Evolutionary conservation across 305 asterid species (phyloP).

Genomic region (Monarda citriodora): DNA sequence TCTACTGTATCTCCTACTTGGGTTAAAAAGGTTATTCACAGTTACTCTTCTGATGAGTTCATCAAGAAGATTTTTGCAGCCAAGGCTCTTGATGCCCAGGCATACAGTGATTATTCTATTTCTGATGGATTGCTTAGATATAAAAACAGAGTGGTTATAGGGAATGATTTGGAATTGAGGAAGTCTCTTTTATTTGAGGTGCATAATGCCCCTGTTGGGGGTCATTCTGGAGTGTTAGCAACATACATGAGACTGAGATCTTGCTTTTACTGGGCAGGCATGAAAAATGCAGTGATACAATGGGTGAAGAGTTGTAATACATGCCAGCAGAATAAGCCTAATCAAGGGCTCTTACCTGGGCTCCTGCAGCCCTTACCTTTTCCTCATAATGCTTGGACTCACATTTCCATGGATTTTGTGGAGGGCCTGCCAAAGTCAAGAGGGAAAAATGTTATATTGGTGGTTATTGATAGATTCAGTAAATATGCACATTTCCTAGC

Average conservation of each 20-base stretch:
- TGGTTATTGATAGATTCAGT: too few relatives aligned
- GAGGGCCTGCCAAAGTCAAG: too few relatives aligned
- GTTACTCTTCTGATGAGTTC: not conserved
- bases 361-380: too few relatives aligned
- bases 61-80: not conserved
- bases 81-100: not conserved
- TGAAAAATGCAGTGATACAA: not conserved
- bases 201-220: not conserved
- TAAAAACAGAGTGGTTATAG: not conserved
- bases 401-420: too few relatives aligned
- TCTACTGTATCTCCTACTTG: too few relatives aligned
- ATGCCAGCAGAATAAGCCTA: not conserved
- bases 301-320: not conserved
- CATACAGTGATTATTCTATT: not conserved
- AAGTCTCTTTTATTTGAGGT: not conserved
- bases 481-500: too few relatives aligned
- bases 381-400: too few relatives aligned
- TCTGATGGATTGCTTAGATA: not conserved
- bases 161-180: not conserved
- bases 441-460: too few relatives aligned
- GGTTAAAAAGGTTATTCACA: not conserved
- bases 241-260: not conserved
- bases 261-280: not conserved
- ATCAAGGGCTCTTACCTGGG: too few relatives aligned
- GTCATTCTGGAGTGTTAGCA: not conserved